phyloP scores from a whole-genome alignment of 2,329 filamentous ascomycete species.

The Colletotrichum sp. region DNA sequence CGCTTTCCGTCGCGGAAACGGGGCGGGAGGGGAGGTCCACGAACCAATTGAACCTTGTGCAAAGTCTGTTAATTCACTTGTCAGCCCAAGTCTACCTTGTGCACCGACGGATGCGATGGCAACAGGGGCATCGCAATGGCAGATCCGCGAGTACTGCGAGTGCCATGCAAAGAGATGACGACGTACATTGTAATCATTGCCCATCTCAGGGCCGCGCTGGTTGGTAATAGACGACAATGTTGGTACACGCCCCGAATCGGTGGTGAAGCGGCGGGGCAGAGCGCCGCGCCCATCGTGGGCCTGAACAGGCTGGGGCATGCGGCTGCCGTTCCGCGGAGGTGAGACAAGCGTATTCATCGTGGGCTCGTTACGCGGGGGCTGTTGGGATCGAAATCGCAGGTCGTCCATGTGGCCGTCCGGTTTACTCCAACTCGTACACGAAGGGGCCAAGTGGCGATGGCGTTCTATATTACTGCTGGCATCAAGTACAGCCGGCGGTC shows the following conservation, averaged over 20 bases:
- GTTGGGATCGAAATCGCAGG: conserved; percentile 77
- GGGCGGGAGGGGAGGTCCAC: conserved; percentile 33
- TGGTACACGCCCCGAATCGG: conserved; percentile 84
- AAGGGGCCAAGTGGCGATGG: conserved; percentile 30
- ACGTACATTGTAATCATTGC: conserved; percentile 54
- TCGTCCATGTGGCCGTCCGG: conserved; percentile 66
- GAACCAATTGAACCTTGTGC: conserved; percentile 80
- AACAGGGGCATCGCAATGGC: not conserved
- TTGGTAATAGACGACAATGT: conserved; percentile 70
- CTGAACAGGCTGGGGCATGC: conserved; percentile 59
- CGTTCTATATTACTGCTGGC: conserved; percentile 39
- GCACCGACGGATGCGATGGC: not conserved
- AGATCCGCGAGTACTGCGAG: not conserved
- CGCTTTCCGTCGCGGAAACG: not conserved
- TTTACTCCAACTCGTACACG: conserved; percentile 51
- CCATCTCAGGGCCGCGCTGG: conserved; percentile 50
- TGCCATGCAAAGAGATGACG: not conserved
- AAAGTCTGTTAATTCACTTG: conserved; percentile 55
- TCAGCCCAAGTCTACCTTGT: conserved; percentile 1
- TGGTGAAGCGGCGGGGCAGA: conserved; percentile 91
- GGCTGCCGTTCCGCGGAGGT: conserved; percentile 72
- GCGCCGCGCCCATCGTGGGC: conserved; percentile 75
- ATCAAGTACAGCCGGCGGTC: conserved; percentile 14
- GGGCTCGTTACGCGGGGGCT: conserved; percentile 78
- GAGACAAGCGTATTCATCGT: conserved; percentile 77